Evolutionary conservation across 2,329 filamentous ascomycete species (phyloP), one percentile per base, ranked within the genome.

Genomic region (Leptographium wingfieldii): DNA sequence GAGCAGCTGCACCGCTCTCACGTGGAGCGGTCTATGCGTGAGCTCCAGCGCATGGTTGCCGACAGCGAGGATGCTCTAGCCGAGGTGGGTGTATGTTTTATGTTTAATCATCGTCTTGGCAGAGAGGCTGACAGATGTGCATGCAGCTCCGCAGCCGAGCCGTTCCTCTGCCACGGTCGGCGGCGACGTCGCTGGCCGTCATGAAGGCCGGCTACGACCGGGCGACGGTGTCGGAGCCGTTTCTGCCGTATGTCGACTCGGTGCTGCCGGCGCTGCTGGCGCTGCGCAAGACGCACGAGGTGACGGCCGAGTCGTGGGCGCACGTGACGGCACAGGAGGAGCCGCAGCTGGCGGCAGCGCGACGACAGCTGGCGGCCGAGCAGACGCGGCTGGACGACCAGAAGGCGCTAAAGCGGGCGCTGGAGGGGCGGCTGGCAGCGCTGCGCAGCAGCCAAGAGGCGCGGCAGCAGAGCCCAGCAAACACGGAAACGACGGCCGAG

Each of bases 211-310:
- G 87, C 3, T 90, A 91, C 66, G 79, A 83, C 58, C 77, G 80
- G 19, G 74, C 90, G 55, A 79, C 82, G 14, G 74, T 80, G 52
- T 77, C 79, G 16, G 78, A 84, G 57, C 85, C 86, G 10, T 83
- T 83, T 65, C 73, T 92, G 27, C 88, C 89, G 3, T 76, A 78
- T 29, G 74, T 82, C 11, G 81, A 80, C 56, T 92, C 89, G 25
- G 77, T 85, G 6, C 72, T 94, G 7, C 87, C 88, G 3, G 82
- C 85, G 7, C 75, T 95, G 5, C 69, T 94, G 49, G 88, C 89
- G 6, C 72, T 90, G 59, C 83, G 86, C 57, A 83, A 81, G 66
- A 84, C 86, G 3, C 79, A 85, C 61, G 77, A 80, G 60, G 84
- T 83, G 19, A 80, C 88, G 56, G 71, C 77, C 61, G 84, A 89